Percentiles rank a stretch among this genome's conserved stretches.
Conservation (phyloP, 1,284 basidiomycete genomes). For the Sparassis latifolia region DNA sequence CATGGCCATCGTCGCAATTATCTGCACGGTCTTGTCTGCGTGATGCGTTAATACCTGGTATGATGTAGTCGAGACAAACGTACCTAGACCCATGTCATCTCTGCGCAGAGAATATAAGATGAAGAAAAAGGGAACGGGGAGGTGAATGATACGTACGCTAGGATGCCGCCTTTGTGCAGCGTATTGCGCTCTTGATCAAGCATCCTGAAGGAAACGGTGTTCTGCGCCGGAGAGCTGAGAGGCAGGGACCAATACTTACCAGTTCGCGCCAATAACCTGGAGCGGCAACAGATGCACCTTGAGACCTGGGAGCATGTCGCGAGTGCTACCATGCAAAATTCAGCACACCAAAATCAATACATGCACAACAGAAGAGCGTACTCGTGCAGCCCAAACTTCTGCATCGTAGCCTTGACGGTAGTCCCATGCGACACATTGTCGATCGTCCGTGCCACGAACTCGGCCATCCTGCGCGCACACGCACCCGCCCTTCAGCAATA, state of each 20-base stretch:
- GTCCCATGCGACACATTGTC: conserved; percentile 48
- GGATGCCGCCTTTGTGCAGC: conserved; percentile 44
- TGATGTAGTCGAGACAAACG: no score
- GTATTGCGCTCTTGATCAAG: conserved; percentile 44
- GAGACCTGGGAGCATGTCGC: conserved; percentile 46
- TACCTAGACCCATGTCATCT: conserved; percentile 86
- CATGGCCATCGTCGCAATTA: conserved; percentile 60
- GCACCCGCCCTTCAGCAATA: background rate
- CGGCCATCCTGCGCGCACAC: conserved; percentile 38
- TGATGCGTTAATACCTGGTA: no score
- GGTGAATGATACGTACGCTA: no score
- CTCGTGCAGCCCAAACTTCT: conserved; percentile 34
- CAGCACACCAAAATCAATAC: no score
- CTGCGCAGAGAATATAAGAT: no score
- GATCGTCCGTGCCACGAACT: conserved; percentile 52
- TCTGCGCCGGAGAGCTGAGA: no score
- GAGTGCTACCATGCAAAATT: conserved; percentile 20
- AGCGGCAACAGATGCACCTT: conserved; percentile 58
- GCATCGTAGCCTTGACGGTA: conserved; percentile 43
- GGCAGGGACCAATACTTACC: no score
- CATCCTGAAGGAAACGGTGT: no score
- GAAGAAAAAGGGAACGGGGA: no score
- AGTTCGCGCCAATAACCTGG: conserved; percentile 67
- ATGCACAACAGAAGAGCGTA: no score
- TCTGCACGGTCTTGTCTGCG: conserved; percentile 60